phyloP scores from a whole-genome alignment of 2,329 filamentous ascomycete species.

The Blastomyces gilchristii region DNA sequence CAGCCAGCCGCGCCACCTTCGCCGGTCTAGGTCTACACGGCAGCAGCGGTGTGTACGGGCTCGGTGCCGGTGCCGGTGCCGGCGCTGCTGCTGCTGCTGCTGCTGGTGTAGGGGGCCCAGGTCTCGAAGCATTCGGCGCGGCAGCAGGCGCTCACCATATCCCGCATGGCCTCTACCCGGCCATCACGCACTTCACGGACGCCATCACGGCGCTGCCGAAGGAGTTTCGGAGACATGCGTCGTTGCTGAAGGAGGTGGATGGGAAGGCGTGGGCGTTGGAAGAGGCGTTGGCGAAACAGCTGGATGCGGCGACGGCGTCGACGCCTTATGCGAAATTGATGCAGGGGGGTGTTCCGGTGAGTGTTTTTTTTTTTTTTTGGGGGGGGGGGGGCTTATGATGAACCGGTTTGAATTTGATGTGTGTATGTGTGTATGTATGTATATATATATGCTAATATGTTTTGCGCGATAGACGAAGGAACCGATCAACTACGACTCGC shows the following conservation, averaged over 20 bases:
- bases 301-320: conserved; percentile 38
- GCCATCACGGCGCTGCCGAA: conserved; percentile 84
- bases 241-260: conserved; percentile 92
- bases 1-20: conserved; percentile 32
- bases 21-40: conserved; percentile 14
- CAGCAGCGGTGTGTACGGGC: not conserved
- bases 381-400: not conserved
- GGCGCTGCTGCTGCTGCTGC: conserved; percentile 4
- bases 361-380: not conserved
- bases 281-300: conserved; percentile 65
- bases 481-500: conserved; percentile 19
- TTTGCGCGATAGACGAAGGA: conserved; percentile 1
- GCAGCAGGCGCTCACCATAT: conserved; percentile 12
- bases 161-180: conserved; percentile 50
- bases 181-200: conserved; percentile 71
- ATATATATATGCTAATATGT: not conserved
- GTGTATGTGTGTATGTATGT: not conserved
- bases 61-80: not conserved
- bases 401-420: not conserved
- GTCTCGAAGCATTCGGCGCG: conserved; percentile 3
- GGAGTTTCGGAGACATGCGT: conserved; percentile 92
- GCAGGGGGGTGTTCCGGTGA: conserved; percentile 20
- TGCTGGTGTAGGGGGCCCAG: not conserved
- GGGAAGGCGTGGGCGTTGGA: conserved; percentile 88
- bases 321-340: conserved; percentile 24